Evolutionary conservation across 2,329 filamentous ascomycete species (phyloP).

Genomic region (Trichoderma aggressivum): DNA sequence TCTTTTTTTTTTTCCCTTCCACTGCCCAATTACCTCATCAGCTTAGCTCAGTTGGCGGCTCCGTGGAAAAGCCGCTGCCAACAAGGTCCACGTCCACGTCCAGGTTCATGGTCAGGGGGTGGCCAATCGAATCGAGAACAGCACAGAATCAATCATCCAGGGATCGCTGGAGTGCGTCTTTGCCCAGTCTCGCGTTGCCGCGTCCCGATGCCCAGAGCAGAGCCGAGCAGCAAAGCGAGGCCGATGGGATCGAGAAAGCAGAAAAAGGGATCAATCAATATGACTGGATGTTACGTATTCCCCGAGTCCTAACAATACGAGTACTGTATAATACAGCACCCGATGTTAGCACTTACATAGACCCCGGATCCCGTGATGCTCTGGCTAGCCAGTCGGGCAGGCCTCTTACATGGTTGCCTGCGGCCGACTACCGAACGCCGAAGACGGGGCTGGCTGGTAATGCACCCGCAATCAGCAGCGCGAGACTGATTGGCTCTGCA

Average conservation of each 20-base stretch:
- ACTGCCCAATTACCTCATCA: constrained; percentile 12
- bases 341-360: background rate
- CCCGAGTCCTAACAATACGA: no score
- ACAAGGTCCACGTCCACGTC: background rate
- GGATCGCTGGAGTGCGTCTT: background rate
- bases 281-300: background rate
- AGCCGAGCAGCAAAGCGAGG: background rate
- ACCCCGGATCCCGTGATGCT: background rate
- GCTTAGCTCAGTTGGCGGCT: constrained; percentile 7
- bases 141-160: background rate
- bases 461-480: background rate
- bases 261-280: background rate
- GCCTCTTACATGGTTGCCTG: background rate
- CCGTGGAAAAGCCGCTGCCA: constrained; percentile 17
- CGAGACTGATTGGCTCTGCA: background rate
- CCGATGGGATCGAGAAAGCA: background rate
- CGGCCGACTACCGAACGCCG: constrained; percentile 3
- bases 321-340: no score
- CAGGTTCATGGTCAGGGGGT: background rate
- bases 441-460: background rate
- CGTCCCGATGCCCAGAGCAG: background rate
- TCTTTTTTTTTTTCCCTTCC: background rate
- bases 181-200: background rate
- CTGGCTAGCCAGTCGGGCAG: background rate
- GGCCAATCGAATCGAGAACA: background rate